These are phyloP conservation scores for Basidiobolus meristosporus DNA, from an alignment of 371 early-diverging fungal genomes.

Conservation along the genomic window DNA sequence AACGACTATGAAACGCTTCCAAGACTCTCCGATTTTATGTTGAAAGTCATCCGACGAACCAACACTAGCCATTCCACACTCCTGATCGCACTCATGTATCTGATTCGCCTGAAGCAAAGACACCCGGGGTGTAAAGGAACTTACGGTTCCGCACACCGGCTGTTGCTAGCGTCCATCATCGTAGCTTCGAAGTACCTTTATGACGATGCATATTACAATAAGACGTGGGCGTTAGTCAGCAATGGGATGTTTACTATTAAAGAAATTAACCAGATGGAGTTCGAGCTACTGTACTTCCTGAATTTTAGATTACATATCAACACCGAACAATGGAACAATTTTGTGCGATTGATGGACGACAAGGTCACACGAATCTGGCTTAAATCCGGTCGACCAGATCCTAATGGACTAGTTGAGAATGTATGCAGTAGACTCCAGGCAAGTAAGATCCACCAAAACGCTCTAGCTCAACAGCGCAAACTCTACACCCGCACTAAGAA, in stretches of 20 bases:
- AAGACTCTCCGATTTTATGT: slow-evolving; percentile 1
- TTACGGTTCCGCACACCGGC: slow-evolving; percentile 26
- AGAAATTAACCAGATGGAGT: slow-evolving; percentile 43
- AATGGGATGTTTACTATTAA: slow-evolving; percentile 23
- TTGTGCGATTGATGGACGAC: slow-evolving; percentile 20
- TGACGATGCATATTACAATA: slow-evolving; percentile 44
- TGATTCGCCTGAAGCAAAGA: slow-evolving; percentile 23
- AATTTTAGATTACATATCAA: slow-evolving; percentile 23
- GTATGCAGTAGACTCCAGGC: too few species aligned
- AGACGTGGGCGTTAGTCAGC: slow-evolving; percentile 35
- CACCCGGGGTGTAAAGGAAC: slow-evolving; percentile 30
- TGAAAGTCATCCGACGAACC: slow-evolving; percentile 1
- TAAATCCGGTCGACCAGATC: too few species aligned
- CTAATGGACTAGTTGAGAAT: too few species aligned
- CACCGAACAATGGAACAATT: slow-evolving; percentile 25
- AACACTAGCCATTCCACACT: slow-evolving; percentile 1
- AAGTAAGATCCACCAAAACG: too few species aligned
- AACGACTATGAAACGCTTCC: background rate
- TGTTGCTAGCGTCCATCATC: slow-evolving; percentile 28
- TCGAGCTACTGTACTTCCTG: slow-evolving; percentile 31
- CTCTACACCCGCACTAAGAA: too few species aligned
- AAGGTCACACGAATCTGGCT: too few species aligned
- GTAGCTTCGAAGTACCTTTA: slow-evolving; percentile 34
- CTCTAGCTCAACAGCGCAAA: too few species aligned
- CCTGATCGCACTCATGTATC: slow-evolving; percentile 20